Percentiles rank a stretch among this genome's conserved stretches.
These are phyloP conservation scores for Microthyrium microscopicum DNA, from an alignment of 2,329 filamentous ascomycete species.

Conservation along the genomic window DNA sequence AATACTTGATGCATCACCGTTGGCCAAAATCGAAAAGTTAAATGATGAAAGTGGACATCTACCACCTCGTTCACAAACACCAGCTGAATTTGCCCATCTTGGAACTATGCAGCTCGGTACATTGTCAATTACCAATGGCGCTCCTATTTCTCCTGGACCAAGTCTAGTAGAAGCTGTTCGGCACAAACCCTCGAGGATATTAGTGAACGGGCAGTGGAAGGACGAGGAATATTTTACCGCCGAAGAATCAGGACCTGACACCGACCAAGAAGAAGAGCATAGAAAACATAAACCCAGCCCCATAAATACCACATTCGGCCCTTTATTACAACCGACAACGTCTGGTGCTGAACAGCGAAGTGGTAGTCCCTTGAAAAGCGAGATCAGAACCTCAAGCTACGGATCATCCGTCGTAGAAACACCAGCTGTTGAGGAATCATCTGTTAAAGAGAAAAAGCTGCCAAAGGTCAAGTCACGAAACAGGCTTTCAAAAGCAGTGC, in stretches of 20 bases:
- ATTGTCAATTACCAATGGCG: constrained; percentile 30
- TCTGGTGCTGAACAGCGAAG: too few species aligned
- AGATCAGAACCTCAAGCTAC: too few species aligned
- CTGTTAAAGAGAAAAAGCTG: too few species aligned
- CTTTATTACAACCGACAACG: neutral
- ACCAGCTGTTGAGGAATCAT: too few species aligned
- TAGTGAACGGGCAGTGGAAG: constrained; percentile 5
- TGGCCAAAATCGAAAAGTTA: too few species aligned
- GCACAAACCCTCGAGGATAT: constrained; percentile 5
- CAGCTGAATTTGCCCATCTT: constrained; percentile 25
- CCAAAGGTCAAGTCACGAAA: too few species aligned
- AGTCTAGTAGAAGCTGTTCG: constrained; percentile 14
- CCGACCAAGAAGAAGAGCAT: neutral
- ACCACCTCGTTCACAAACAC: constrained; percentile 19
- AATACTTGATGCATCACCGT: neutral
- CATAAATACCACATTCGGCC: neutral
- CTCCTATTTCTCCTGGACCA: constrained; percentile 27
- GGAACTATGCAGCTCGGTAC: constrained; percentile 26
- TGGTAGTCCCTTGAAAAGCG: constrained; percentile 3
- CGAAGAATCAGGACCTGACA: constrained; percentile 4
- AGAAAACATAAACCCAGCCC: neutral
- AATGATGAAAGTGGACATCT: constrained; percentile 18
- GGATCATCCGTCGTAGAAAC: too few species aligned
- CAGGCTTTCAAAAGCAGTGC: too few species aligned
- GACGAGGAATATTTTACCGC: constrained; percentile 12